Conservation (phyloP, 2,329 filamentous ascomycete genomes). For the Pleoardoris graminearum region DNA sequence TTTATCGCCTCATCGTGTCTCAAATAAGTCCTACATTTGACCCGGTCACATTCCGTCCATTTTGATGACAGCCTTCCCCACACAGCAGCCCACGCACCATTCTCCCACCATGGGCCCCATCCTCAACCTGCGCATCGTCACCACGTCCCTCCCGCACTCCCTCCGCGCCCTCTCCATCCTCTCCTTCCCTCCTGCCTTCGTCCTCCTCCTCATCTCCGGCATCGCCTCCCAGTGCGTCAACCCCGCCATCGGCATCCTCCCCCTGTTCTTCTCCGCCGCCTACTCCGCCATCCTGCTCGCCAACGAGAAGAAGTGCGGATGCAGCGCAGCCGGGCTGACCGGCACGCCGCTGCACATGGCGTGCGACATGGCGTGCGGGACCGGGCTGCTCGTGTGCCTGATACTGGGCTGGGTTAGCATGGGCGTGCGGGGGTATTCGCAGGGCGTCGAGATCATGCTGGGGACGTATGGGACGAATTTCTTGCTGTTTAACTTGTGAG, state of each 20-base stretch:
- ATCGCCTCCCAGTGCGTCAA: slow-evolving; percentile 25
- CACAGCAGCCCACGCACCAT: no score
- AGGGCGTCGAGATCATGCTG: slow-evolving; percentile 19
- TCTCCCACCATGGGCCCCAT: slow-evolving; percentile 5
- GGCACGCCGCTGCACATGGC: slow-evolving; percentile 34
- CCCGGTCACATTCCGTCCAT: no score
- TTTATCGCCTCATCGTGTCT: no score
- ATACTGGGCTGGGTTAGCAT: slow-evolving; percentile 30
- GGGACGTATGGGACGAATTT: slow-evolving; percentile 37
- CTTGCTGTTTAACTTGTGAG: slow-evolving; percentile 34
- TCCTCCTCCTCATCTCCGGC: slow-evolving; percentile 33
- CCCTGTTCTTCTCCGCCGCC: slow-evolving; percentile 30
- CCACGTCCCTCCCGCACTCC: slow-evolving; percentile 24
- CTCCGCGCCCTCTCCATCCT: slow-evolving; percentile 30
- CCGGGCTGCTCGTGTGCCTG: slow-evolving; percentile 26
- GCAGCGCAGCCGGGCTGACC: slow-evolving; percentile 26
- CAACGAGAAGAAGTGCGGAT: slow-evolving; percentile 32
- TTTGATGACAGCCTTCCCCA: no score
- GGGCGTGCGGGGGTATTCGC: neutral
- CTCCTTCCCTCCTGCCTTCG: slow-evolving; percentile 29
- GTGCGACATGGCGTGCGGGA: slow-evolving; percentile 24
- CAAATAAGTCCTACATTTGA: no score
- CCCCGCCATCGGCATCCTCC: slow-evolving; percentile 35
- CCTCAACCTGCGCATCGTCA: slow-evolving; percentile 30
- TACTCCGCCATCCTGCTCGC: slow-evolving; percentile 28